Percentiles rank a stretch among this genome's conserved stretches.
Conservation (phyloP, 768 basidiomycete genomes). For the Candolleomyces eurysporus region DNA sequence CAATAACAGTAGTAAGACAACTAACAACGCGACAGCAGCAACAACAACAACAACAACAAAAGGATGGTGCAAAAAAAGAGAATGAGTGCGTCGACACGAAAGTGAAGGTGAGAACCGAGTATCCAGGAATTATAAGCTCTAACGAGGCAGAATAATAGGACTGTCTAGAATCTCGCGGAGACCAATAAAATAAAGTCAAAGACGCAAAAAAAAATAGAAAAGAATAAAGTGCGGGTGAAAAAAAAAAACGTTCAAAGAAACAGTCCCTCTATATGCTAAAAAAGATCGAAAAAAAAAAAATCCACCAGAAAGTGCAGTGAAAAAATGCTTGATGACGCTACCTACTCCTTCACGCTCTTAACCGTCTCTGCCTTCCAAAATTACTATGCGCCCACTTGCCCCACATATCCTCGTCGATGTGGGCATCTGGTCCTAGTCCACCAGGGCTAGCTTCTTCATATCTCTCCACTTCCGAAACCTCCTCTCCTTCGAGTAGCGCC, state of each 20-base stretch:
- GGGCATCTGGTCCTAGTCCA: neutral
- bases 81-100: neutral
- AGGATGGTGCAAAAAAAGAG: neutral
- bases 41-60: neutral
- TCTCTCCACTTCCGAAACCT: slow-evolving; percentile 55
- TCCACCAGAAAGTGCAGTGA: neutral
- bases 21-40: too few relatives aligned
- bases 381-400: neutral
- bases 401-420: neutral
- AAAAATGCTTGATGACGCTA: neutral
- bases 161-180: too few relatives aligned
- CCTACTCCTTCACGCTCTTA: neutral
- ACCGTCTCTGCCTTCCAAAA: neutral
- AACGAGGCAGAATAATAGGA: too few relatives aligned
- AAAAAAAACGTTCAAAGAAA: neutral
- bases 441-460: neutral
- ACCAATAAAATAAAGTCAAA: neutral
- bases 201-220: neutral
- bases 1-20: neutral
- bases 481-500: slow-evolving; percentile 80
- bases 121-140: too few relatives aligned
- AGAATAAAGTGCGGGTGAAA: neutral
- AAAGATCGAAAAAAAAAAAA: neutral
- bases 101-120: neutral
- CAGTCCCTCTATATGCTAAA: neutral